Conservation (phyloP, 495 filamentous ascomycete genomes). For the Sordaria brevicollis region DNA sequence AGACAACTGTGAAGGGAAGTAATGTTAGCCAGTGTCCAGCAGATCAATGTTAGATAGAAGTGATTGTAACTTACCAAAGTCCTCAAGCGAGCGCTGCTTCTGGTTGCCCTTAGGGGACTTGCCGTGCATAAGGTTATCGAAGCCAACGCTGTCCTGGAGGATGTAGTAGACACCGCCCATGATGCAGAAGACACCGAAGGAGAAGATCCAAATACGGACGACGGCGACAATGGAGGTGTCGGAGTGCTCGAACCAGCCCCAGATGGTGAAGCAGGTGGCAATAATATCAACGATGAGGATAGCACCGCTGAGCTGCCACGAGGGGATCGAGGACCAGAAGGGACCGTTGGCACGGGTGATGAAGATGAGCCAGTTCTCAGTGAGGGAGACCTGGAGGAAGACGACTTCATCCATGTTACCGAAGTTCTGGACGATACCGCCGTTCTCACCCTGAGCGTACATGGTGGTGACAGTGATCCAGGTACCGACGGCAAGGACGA, state of each 20-base stretch:
- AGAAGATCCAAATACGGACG: conserved; percentile 82
- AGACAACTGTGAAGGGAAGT: conserved; percentile 46
- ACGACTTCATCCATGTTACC: conserved; percentile 73
- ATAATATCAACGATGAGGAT: conserved; percentile 72
- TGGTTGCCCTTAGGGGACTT: conserved; percentile 64
- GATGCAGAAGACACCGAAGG: conserved; percentile 63
- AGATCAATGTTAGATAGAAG: background rate
- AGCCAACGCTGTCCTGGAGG: conserved; percentile 61
- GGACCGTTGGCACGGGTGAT: conserved; percentile 83
- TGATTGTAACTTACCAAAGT: conserved; percentile 50
- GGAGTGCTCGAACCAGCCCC: conserved; percentile 61
- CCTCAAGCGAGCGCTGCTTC: conserved; percentile 69
- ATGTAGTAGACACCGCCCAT: conserved; percentile 59
- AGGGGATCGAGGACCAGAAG: conserved; percentile 77
- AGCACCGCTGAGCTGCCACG: conserved; percentile 67
- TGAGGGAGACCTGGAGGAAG: conserved; percentile 83
- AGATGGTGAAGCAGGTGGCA: conserved; percentile 73
- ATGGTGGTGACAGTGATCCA: conserved; percentile 80
- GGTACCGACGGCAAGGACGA: conserved; percentile 69
- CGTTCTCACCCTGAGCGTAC: conserved; percentile 50
- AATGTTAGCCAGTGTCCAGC: conserved; percentile 19
- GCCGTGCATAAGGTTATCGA: conserved; percentile 90
- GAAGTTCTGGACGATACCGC: conserved; percentile 79
- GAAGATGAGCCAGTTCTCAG: conserved; percentile 96
- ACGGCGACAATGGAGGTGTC: conserved; percentile 67